Percentiles rank a stretch among this genome's conserved stretches.
phyloP scores from a whole-genome alignment of 306 rosid genomes.

The Malus asiatica region DNA sequence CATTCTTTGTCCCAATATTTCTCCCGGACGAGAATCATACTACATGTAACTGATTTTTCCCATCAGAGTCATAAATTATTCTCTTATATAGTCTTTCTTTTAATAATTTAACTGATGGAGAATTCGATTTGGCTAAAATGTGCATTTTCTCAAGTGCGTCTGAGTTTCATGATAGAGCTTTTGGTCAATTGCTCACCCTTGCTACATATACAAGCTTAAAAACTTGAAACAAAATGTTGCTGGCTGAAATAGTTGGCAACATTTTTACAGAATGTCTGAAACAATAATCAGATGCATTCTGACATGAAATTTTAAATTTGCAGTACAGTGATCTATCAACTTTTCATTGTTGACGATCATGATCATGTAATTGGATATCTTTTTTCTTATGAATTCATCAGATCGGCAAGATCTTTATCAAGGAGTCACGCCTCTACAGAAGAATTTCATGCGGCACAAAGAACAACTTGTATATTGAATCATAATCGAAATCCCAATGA shows the following conservation, averaged over 20 bases:
- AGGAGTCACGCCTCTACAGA: constrained; percentile 60
- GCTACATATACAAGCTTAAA: background rate
- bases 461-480: constrained; percentile 27
- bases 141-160: background rate
- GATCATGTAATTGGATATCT: background rate
- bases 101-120: background rate
- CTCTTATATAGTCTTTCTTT: background rate
- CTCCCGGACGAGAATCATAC: constrained; percentile 44
- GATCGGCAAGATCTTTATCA: constrained; percentile 82
- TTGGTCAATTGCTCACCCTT: background rate
- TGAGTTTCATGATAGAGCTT: background rate
- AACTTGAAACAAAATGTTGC: background rate
- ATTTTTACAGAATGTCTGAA: background rate
- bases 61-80: background rate
- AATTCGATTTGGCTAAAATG: background rate
- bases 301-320: background rate
- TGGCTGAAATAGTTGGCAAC: background rate
- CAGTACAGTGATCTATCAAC: background rate
- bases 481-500: constrained; percentile 22
- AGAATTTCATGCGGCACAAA: constrained; percentile 50
- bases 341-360: background rate
- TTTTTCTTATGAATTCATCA: constrained; percentile 26
- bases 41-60: constrained; percentile 48
- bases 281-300: background rate
- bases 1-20: constrained; percentile 35